phyloP scores from a whole-genome alignment of 805 yeast species.

The Lipomyces yamanashiensis region DNA sequence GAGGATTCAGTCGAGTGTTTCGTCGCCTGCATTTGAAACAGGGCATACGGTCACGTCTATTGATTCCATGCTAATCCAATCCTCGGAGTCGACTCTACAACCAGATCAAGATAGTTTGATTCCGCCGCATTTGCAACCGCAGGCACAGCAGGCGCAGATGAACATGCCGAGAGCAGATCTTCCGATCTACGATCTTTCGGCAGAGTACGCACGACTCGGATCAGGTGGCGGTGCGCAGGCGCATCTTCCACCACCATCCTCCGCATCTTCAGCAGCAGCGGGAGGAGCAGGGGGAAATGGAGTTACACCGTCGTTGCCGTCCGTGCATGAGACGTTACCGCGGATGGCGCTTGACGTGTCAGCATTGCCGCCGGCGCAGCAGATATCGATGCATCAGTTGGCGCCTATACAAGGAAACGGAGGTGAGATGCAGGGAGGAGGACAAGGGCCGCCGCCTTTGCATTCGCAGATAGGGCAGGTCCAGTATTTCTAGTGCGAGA shows the following conservation, averaged over 20 bases:
- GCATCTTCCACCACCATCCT: slow-evolving; percentile 4
- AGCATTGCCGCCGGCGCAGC: slow-evolving; percentile 30
- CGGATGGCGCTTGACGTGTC: slow-evolving; percentile 1
- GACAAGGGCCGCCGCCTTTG: not conserved
- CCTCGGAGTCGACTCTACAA: not conserved
- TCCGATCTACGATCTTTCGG: too few relatives aligned
- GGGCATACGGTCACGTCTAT: not conserved
- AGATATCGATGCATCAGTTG: slow-evolving; percentile 14
- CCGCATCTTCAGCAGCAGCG: not conserved
- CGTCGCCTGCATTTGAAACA: not conserved
- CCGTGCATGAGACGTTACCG: slow-evolving; percentile 3
- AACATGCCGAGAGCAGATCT: not conserved
- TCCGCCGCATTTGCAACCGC: slow-evolving; percentile 50
- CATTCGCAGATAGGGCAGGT: slow-evolving; percentile 2
- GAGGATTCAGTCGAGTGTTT: not conserved
- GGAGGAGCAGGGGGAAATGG: not conserved
- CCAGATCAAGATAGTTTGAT: not conserved
- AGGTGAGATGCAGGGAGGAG: slow-evolving; percentile 3
- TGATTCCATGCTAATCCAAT: not conserved
- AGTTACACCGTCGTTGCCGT: not conserved
- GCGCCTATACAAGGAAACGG: slow-evolving; percentile 12
- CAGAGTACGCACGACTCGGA: too few relatives aligned
- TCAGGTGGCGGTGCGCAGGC: not conserved
- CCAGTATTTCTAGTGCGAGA: not conserved
- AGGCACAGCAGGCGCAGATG: slow-evolving; percentile 14